Evolutionary conservation across 106 monocot species (phyloP).

Genomic region (Dactylorhiza incarnata): DNA sequence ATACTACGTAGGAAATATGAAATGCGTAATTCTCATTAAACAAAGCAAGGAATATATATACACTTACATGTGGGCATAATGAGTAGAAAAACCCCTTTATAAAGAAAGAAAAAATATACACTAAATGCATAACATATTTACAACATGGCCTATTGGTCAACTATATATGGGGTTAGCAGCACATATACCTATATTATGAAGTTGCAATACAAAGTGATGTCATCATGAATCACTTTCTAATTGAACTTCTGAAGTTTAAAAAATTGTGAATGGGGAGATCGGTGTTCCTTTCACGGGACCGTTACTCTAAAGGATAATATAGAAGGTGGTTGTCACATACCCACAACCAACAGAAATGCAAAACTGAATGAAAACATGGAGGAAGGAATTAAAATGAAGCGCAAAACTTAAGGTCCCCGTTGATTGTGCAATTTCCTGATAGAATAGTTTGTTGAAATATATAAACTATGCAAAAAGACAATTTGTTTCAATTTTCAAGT

Average conservation of each 20-base stretch:
- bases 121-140: too few species aligned
- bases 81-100: too few species aligned
- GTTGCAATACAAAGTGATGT: background rate
- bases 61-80: too few species aligned
- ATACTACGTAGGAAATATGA: too few species aligned
- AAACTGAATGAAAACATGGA: background rate
- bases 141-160: too few species aligned
- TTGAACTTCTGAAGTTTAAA: background rate
- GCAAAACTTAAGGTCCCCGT: background rate
- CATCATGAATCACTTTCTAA: background rate
- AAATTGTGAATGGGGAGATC: background rate
- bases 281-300: background rate
- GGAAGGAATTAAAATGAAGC: background rate
- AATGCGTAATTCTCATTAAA: too few species aligned
- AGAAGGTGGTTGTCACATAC: background rate
- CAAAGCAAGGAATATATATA: too few species aligned
- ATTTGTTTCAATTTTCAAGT: background rate
- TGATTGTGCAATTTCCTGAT: background rate
- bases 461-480: background rate
- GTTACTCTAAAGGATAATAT: background rate
- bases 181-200: background rate
- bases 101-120: too few species aligned
- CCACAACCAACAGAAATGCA: background rate
- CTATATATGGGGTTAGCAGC: background rate
- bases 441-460: background rate